Base-by-base conservation (phyloP, 257 asterid species). In the Penstemon barbatus region DNA sequence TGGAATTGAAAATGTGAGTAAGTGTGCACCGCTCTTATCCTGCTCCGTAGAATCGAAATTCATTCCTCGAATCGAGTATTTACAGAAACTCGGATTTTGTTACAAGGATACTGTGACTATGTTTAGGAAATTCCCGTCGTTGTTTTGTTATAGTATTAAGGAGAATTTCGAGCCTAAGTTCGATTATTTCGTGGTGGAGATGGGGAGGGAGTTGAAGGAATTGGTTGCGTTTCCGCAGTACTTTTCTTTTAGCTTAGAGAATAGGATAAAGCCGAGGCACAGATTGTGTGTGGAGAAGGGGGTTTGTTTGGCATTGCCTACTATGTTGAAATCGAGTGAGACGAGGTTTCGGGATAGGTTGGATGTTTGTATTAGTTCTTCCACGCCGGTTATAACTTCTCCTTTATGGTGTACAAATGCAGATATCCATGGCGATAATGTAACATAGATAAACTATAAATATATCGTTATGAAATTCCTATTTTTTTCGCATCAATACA, bases 191-290 rank as follows among this genome's bases (percentile, higher is more conserved):
- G 81, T 90, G 76, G 89, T 87, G 82, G 96, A 90, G 66, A 93
- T 90, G 95, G 94, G 97, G 54, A 85, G 99, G 80, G 96, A 80
- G 45, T 60, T 86, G 86, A 81, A 75, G 85, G 97, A 90, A 61
- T 61, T 93, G 84, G 85, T 78, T 8, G 83, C 77, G 4, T 93
- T 93, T 61, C 96, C 99, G 11, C 99, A 93, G 53, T 93, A 87
- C 56, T 93, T 93, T 73, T 93, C 97, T 2, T 93, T 85, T 72
- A 93, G 99, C 72, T 84, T 93, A 67, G 95, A 90, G 82, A 88
- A 84, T 70, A 72, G 97, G 88, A 88, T 90, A 7, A 90, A 90
- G 64, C 87, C 85, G 33, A 83, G 98, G 80, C 96, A 92, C 78
- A 74, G 72, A 71, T 61, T 79, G 81, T 92, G 98, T 54, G 86